Evolutionary conservation across 257 asterid genomes (phyloP).

Genomic region (Solanum appendiculatum): DNA sequence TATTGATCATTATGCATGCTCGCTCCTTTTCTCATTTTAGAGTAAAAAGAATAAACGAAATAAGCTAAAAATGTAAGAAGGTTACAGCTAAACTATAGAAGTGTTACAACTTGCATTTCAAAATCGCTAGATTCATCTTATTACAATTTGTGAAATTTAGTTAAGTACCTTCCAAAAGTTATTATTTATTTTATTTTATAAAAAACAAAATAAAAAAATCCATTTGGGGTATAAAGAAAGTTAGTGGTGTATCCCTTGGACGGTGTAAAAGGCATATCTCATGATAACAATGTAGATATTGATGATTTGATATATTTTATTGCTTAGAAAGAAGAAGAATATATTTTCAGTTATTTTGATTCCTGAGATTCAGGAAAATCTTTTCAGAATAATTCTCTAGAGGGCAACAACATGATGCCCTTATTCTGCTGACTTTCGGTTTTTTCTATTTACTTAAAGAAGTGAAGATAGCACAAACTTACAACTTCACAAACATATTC

Average conservation of each 20-base stretch:
- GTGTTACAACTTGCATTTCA: background rate
- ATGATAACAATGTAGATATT: background rate
- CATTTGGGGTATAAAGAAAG: background rate
- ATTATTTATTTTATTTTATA: too few relatives aligned
- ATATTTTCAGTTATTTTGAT: background rate
- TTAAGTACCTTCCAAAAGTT: background rate
- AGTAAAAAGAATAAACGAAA: too few relatives aligned
- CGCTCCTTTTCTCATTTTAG: too few relatives aligned
- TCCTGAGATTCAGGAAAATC: background rate
- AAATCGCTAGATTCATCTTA: too few relatives aligned
- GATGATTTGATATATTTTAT: background rate
- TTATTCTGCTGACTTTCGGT: background rate
- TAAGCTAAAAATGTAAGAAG: too few relatives aligned
- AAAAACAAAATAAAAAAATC: background rate
- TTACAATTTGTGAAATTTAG: too few relatives aligned
- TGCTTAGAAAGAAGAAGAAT: background rate
- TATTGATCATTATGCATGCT: background rate
- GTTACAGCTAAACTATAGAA: too few relatives aligned
- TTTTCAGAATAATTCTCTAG: background rate
- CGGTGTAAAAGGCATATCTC: background rate
- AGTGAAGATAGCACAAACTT: too few relatives aligned
- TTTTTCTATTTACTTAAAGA: too few relatives aligned
- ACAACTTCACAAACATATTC: background rate
- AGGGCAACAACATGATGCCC: background rate
- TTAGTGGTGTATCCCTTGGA: background rate